Percentiles rank a stretch among this genome's conserved stretches.
These are phyloP conservation scores for Lecanicillium sp. DNA, from an alignment of 2,329 filamentous ascomycete genomes.

Conservation along the genomic window DNA sequence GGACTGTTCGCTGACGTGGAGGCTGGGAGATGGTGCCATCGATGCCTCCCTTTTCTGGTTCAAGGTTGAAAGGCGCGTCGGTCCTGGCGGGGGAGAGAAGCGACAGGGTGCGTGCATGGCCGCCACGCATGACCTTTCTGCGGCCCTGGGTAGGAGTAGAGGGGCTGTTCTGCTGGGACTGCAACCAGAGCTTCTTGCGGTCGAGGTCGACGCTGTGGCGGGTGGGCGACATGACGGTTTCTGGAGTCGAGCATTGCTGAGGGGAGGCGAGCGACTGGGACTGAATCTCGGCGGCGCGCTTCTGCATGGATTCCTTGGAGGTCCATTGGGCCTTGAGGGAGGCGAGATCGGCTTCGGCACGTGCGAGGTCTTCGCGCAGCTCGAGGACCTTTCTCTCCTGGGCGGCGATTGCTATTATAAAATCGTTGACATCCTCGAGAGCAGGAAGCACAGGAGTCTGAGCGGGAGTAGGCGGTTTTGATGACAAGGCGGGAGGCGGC, in stretches of 20 bases:
- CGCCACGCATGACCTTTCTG: slow-evolving; percentile 63
- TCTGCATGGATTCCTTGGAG: slow-evolving; percentile 67
- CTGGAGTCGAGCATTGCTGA: slow-evolving; percentile 18
- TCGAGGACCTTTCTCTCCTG: slow-evolving; percentile 90
- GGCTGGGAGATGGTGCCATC: not conserved
- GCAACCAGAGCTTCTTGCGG: slow-evolving; percentile 62
- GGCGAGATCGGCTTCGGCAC: slow-evolving; percentile 71
- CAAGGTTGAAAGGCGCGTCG: slow-evolving; percentile 36
- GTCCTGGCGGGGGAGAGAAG: slow-evolving; percentile 66
- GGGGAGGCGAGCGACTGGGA: slow-evolving; percentile 35
- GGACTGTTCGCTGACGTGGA: slow-evolving; percentile 22
- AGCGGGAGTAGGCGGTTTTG: slow-evolving; percentile 46
- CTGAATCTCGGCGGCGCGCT: slow-evolving; percentile 63
- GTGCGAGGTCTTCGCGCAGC: slow-evolving; percentile 79
- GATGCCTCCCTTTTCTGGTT: slow-evolving; percentile 27
- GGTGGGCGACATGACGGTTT: slow-evolving; percentile 26
- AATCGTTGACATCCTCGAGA: slow-evolving; percentile 54
- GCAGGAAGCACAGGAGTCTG: slow-evolving; percentile 38
- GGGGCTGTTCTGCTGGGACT: slow-evolving; percentile 31
- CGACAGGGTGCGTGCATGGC: slow-evolving; percentile 63
- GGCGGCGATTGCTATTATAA: slow-evolving; percentile 84
- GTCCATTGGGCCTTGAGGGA: slow-evolving; percentile 81
- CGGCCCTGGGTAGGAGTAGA: slow-evolving; percentile 35
- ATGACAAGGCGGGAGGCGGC: slow-evolving; percentile 21
- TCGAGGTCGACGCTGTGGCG: slow-evolving; percentile 59